Evolutionary conservation across 768 basidiomycete genomes (phyloP).

Genomic region (Calvatia gigantea): DNA sequence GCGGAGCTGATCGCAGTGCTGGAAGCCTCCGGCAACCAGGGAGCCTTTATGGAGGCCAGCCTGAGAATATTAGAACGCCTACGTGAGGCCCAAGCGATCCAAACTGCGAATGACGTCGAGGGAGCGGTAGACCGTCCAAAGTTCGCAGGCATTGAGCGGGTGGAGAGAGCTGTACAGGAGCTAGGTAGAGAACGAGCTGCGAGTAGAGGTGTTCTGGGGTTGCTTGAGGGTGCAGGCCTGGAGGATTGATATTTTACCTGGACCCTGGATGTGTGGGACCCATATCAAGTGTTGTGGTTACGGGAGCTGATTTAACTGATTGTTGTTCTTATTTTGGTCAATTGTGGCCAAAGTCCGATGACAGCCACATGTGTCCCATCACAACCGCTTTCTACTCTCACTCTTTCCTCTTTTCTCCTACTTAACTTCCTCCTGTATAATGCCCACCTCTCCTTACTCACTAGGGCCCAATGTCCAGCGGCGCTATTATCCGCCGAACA

Average conservation of each 20-base stretch:
- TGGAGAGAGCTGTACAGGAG: conserved; percentile 43
- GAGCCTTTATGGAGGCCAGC: conserved; percentile 43
- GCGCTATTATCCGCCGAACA: conserved; percentile 35
- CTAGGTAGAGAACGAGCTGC: conserved; percentile 15
- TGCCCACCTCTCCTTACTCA: conserved; percentile 21
- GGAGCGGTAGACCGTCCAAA: not conserved
- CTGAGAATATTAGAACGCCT: conserved; percentile 49
- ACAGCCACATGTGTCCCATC: not conserved
- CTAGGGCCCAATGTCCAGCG: conserved; percentile 35
- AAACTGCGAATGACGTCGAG: conserved; percentile 31
- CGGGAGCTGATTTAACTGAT: conserved; percentile 18
- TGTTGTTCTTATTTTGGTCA: conserved; percentile 10
- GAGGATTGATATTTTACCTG: too few relatives aligned
- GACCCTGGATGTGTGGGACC: too few relatives aligned
- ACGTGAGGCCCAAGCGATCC: conserved; percentile 45
- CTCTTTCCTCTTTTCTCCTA: conserved; percentile 15
- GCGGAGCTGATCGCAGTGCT: conserved; percentile 29
- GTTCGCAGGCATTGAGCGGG: conserved; percentile 37
- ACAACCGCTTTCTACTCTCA: conserved; percentile 13
- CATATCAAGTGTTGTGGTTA: conserved; percentile 17
- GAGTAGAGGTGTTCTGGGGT: conserved; percentile 36
- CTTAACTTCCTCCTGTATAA: conserved; percentile 17
- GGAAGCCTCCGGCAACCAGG: conserved; percentile 19
- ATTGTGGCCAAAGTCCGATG: not conserved
- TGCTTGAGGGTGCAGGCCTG: conserved; percentile 44